These are phyloP conservation scores for Rhodotorula sp. DNA, from an alignment of 1,284 basidiomycete genomes.

Conservation along the genomic window DNA sequence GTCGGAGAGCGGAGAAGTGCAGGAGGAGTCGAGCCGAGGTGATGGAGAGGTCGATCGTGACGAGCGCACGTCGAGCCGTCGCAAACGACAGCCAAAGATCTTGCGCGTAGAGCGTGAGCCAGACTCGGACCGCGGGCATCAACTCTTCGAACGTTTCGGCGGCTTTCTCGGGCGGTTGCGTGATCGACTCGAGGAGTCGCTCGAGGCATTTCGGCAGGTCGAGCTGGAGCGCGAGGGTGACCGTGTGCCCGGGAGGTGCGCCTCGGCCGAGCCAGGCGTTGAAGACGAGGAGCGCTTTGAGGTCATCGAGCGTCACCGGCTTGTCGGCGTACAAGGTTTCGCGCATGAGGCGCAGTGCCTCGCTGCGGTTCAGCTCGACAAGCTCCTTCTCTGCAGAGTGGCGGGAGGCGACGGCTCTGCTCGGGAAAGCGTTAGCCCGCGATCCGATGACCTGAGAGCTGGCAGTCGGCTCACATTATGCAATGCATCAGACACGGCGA, in stretches of 20 bases:
- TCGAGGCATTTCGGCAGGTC: constrained; percentile 33
- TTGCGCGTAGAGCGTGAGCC: constrained; percentile 30
- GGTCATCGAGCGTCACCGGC: constrained; percentile 32
- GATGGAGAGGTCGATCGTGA: constrained; percentile 37
- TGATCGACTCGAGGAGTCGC: constrained; percentile 19
- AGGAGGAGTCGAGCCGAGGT: constrained; percentile 34
- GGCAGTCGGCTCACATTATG: constrained; percentile 19
- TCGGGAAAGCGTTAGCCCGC: neutral
- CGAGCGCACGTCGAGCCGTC: constrained; percentile 33
- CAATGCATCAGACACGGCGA: constrained; percentile 34
- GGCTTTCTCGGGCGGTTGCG: constrained; percentile 13
- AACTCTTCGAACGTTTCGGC: constrained; percentile 24
- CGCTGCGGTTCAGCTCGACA: constrained; percentile 16
- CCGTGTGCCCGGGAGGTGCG: constrained; percentile 30
- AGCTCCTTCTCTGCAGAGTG: constrained; percentile 17
- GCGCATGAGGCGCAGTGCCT: constrained; percentile 26
- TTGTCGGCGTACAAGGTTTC: constrained; percentile 31
- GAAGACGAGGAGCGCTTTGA: constrained; percentile 31
- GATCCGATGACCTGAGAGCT: too few relatives aligned
- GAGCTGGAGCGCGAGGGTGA: constrained; percentile 34
- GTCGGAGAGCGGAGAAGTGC: constrained; percentile 33
- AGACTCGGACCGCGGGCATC: constrained; percentile 31
- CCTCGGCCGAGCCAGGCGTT: constrained; percentile 34
- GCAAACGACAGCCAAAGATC: constrained; percentile 39
- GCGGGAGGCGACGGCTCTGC: constrained; percentile 22